These are phyloP conservation scores for Tinospora cordifolia DNA, from an alignment of 164 flowering plant species.

Conservation along the genomic window DNA sequence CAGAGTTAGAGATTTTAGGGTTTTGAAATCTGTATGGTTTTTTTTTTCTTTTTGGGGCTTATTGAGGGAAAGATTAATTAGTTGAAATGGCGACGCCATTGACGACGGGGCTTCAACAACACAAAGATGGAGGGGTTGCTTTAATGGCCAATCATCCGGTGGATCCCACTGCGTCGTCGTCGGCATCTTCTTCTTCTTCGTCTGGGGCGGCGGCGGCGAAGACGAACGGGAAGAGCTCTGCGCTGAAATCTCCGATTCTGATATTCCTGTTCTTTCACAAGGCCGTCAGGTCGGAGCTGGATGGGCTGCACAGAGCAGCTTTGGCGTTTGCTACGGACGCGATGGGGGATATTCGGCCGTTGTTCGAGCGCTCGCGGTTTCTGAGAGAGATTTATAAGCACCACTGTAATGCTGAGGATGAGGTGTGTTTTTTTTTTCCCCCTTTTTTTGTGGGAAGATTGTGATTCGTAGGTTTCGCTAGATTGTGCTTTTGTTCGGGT, in stretches of 20 bases:
- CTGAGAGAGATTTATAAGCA: too few species aligned
- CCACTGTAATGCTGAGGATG: too few species aligned
- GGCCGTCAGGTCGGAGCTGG: constrained; percentile 77
- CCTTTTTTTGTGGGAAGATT: too few species aligned
- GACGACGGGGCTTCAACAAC: constrained; percentile 17
- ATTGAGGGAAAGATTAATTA: too few species aligned
- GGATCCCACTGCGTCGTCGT: constrained; percentile 24
- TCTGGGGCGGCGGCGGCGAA: not conserved
- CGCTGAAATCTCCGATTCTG: constrained; percentile 51
- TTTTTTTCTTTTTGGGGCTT: too few species aligned
- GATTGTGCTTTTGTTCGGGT: too few species aligned
- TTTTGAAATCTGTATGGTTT: too few species aligned
- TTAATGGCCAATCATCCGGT: constrained; percentile 38
- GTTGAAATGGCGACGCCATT: constrained; percentile 58
- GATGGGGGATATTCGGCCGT: constrained; percentile 4
- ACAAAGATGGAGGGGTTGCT: constrained; percentile 40
- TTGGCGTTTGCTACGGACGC: constrained; percentile 48
- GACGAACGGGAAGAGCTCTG: constrained; percentile 26
- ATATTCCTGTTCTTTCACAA: constrained; percentile 83
- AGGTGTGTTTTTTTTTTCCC: too few species aligned
- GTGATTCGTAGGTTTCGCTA: too few species aligned
- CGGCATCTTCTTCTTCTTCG: constrained; percentile 8
- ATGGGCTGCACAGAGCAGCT: constrained; percentile 59
- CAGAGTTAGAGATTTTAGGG: too few species aligned
- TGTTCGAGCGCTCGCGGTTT: too few species aligned